Percentiles rank a stretch among this genome's conserved stretches.
Conservation (phyloP, 108 stramenopile species). For the Cyclotella choctawhatcheeana region DNA sequence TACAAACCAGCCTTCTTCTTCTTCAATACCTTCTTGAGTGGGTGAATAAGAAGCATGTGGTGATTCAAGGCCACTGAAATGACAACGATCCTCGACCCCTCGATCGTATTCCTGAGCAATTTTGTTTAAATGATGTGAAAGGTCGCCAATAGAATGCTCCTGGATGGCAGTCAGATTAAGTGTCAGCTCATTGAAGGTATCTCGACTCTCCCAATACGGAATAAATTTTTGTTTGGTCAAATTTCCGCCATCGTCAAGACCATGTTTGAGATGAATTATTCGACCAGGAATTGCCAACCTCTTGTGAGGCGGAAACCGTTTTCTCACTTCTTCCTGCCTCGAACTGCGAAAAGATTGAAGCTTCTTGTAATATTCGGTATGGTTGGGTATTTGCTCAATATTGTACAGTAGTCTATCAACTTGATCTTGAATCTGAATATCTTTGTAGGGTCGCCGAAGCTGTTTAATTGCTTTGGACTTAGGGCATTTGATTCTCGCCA, state of each 20-base stretch:
- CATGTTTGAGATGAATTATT: conserved; percentile 12
- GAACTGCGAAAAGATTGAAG: background rate
- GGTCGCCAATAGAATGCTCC: background rate
- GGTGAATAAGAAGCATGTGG: too few species aligned
- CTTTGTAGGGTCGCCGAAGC: conserved; percentile 6
- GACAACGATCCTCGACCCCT: background rate
- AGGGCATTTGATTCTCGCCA: conserved; percentile 19
- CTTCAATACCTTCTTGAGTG: background rate
- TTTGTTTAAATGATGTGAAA: background rate
- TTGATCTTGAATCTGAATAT: conserved; percentile 19
- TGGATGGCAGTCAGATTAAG: conserved; percentile 1
- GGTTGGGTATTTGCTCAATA: background rate
- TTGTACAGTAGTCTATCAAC: conserved; percentile 5
- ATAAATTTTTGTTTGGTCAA: conserved; percentile 2
- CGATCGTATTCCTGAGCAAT: background rate
- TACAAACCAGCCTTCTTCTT: conserved; percentile 22
- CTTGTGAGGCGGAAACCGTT: conserved; percentile 2
- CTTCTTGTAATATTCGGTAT: conserved; percentile 15
- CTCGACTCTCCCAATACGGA: conserved; percentile 8
- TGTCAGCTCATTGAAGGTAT: conserved; percentile 8
- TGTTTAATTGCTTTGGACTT: conserved; percentile 12
- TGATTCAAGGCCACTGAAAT: background rate
- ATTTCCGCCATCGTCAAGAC: conserved; percentile 2
- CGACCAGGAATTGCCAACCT: conserved; percentile 20
- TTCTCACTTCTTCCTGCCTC: background rate